A percentile compares a stretch with the other conserved stretches of the same genome.
phyloP scores from a whole-genome alignment of 148 eudicot genomes.

The Fagopyrum homotropicum region DNA sequence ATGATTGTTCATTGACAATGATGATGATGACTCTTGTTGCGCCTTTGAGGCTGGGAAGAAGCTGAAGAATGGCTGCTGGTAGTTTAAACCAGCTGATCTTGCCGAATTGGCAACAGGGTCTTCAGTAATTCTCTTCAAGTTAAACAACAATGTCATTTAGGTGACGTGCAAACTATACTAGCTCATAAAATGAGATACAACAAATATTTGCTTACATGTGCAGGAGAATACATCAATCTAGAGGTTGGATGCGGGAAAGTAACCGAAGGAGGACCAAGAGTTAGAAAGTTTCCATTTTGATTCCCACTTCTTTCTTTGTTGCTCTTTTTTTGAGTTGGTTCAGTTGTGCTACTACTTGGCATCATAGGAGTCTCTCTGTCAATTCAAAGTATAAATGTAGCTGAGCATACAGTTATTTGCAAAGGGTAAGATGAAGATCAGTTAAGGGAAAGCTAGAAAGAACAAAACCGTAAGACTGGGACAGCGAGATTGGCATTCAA shows the following conservation, averaged over 20 bases:
- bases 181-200: neutral
- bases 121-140: slow-evolving; percentile 10
- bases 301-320: slow-evolving; percentile 17
- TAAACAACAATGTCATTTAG: slow-evolving; percentile 1
- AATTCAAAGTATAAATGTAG: slow-evolving; percentile 9
- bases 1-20: neutral
- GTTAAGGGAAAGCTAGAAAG: neutral
- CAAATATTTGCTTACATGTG: slow-evolving; percentile 7
- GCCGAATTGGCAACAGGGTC: neutral
- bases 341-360: slow-evolving; percentile 18
- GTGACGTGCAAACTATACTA: neutral
- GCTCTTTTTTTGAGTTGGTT: slow-evolving; percentile 15
- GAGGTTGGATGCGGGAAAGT: slow-evolving; percentile 19
- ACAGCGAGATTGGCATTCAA: neutral
- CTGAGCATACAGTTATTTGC: slow-evolving; percentile 1
- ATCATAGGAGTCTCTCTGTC: slow-evolving; percentile 33
- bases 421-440: neutral
- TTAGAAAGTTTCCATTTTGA: slow-evolving; percentile 18
- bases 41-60: slow-evolving; percentile 8
- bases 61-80: slow-evolving; percentile 8
- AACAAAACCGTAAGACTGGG: slow-evolving; percentile 6
- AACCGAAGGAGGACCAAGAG: slow-evolving; percentile 18
- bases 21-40: neutral
- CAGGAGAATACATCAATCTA: slow-evolving; percentile 17
- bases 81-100: neutral